Evolutionary conservation across 805 yeast genomes (phyloP), one percentile per base, ranked within the genome.

Genomic region (Wickerhamiella sergipiensis): DNA sequence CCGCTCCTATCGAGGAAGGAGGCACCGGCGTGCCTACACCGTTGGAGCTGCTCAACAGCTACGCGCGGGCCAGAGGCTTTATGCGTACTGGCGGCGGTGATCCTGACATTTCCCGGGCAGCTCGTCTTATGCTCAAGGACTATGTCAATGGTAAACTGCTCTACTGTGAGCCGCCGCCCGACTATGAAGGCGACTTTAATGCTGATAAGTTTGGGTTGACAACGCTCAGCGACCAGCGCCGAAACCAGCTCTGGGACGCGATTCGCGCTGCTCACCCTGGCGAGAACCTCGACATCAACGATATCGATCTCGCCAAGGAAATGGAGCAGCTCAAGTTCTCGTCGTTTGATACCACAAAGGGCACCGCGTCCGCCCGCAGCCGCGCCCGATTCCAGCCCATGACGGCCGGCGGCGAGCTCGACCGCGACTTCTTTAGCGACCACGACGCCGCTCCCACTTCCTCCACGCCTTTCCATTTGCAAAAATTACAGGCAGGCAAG

Each of bases 1-100:
- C 81, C 22, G 78, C 77, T 59, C 79, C 88, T 7, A 67, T 69
- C 1, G 87, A 81, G 52, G 97, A 89, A 65, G 96, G 96, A 57
- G 97, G 96, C 52, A 73, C 79, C 42, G 95, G 96, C 21, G 51
- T 58, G 17, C 95, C 97, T 33, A 85, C 95, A 3, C 84, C 97
- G 0, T 81, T 85, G 63, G 97, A 92, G 66, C 67, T 92, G 40
- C 74, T 92, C 52, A 84, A 79, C 46, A 94, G 97, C 0, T 92
- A 92, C 64, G 97, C 97, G 6, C 78, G 94, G 69, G 92, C 97
- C 2, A 79, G 98, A 69, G 98, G 99, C 60, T 92, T 79, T 65
- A 89, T 87, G 94, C 59, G 69, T 31, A 85, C 96, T 0, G 97
- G 94, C 66, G 89, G 85, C 63, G 97, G 97, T 63, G 79, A 87